phyloP scores from a whole-genome alignment of 108 stramenopile species.

The Cylindrotheca closterium region DNA sequence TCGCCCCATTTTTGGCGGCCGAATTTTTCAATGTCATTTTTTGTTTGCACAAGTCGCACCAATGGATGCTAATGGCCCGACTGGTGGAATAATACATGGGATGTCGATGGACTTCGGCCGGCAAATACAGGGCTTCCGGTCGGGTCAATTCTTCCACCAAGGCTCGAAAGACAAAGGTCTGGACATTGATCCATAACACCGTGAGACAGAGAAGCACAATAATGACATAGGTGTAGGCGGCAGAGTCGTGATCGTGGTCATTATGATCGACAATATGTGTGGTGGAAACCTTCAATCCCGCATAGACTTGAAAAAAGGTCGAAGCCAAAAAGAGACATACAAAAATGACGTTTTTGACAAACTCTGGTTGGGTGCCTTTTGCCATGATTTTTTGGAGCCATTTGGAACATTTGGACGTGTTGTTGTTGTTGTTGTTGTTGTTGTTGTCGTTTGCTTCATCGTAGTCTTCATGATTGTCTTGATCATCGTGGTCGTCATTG shows the following conservation, averaged over 20 bases:
- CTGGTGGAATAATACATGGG: conserved; percentile 24
- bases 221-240: neutral
- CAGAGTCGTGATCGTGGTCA: neutral
- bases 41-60: conserved; percentile 46
- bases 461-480: no score
- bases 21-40: conserved; percentile 6
- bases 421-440: neutral
- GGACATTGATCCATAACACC: conserved; percentile 47
- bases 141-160: conserved; percentile 40
- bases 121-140: conserved; percentile 27
- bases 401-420: neutral
- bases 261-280: neutral
- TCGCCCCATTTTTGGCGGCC: neutral
- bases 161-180: conserved; percentile 25
- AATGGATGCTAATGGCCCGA: conserved; percentile 28
- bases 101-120: conserved; percentile 42
- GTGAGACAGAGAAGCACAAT: conserved; percentile 30
- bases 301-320: conserved; percentile 46
- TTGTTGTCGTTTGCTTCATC: no score
- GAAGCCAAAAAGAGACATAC: conserved; percentile 24
- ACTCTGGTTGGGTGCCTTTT: no score
- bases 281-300: conserved; percentile 36
- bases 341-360: conserved; percentile 17
- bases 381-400: neutral
- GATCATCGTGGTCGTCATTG: neutral